These are phyloP conservation scores for Coemansia erecta DNA, from an alignment of 192 early-diverging fungal species.

Conservation along the genomic window DNA sequence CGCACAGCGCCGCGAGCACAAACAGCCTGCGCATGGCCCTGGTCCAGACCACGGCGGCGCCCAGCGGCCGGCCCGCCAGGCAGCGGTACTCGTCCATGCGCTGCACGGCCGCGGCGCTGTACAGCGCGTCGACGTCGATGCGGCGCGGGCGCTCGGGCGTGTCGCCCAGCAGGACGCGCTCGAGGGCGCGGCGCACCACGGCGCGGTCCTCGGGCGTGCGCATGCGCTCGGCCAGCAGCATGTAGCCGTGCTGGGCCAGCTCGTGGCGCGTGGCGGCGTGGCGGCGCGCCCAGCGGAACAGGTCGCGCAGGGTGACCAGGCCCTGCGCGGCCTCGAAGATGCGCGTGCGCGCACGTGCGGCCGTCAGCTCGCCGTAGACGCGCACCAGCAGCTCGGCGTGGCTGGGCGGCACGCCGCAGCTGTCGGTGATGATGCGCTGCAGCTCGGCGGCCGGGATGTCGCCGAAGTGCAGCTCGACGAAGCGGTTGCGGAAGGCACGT, in stretches of 20 bases:
- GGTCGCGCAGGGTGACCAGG: conserved; percentile 93
- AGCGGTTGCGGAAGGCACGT: conserved; percentile 95
- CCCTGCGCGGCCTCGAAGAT: conserved; percentile 94
- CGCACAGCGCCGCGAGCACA: conserved; percentile 75
- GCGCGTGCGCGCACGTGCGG: conserved; percentile 71
- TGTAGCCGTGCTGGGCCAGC: conserved; percentile 92
- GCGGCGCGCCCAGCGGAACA: conserved; percentile 96
- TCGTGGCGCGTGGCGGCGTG: conserved; percentile 71
- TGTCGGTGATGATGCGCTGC: conserved; percentile 80
- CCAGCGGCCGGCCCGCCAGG: neutral
- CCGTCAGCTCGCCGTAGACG: conserved; percentile 80
- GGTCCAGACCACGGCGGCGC: conserved; percentile 76
- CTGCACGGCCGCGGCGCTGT: conserved; percentile 23
- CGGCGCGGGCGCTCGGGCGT: neutral
- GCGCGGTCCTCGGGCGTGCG: conserved; percentile 77
- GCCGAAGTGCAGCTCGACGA: conserved; percentile 94
- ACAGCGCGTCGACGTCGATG: conserved; percentile 35
- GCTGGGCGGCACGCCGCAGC: conserved; percentile 84
- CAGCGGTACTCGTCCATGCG: conserved; percentile 46
- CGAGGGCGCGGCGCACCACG: conserved; percentile 79
- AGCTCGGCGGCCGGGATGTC: conserved; percentile 94
- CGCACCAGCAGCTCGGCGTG: conserved; percentile 82
- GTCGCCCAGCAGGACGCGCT: conserved; percentile 66
- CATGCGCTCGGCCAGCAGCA: conserved; percentile 90
- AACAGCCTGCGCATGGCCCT: conserved; percentile 89